Percentiles rank a stretch among this genome's conserved stretches.
phyloP scores from a whole-genome alignment of 306 rosid genomes.

The Purshia tridentata region DNA sequence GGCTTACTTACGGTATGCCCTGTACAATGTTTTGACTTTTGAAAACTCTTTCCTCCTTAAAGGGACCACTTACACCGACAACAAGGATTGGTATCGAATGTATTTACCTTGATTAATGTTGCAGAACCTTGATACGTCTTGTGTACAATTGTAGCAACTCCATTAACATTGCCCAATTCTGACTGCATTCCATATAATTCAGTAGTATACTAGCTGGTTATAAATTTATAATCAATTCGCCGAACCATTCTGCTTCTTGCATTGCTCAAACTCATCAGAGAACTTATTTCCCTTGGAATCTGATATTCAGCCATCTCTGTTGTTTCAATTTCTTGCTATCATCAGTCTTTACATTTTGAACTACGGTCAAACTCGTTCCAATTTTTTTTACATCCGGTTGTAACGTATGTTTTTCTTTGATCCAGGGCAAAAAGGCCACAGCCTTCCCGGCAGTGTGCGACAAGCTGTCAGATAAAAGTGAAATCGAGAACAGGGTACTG shows the following conservation, averaged over 20 bases:
- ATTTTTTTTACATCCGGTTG: not conserved
- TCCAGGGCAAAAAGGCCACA: constrained; percentile 79
- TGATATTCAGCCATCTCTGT: not conserved
- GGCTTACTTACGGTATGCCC: constrained; percentile 75
- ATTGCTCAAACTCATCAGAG: not conserved
- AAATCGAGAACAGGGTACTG: constrained; percentile 70
- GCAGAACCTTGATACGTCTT: not conserved
- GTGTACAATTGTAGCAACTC: not conserved
- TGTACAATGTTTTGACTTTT: not conserved
- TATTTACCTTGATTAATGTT: not conserved
- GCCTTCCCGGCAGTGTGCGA: constrained; percentile 66
- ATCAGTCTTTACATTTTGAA: not conserved
- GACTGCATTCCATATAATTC: not conserved
- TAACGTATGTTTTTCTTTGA: constrained; percentile 10
- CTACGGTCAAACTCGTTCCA: not conserved
- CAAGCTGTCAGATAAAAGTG: constrained; percentile 77
- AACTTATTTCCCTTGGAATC: not conserved
- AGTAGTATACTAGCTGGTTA: not conserved
- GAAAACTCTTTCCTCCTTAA: not conserved
- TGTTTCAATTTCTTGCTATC: not conserved
- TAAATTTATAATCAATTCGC: not conserved
- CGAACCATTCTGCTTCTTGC: not conserved
- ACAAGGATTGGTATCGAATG: too few species aligned
- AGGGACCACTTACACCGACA: not conserved
- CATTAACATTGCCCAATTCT: not conserved